Evolutionary conservation across 2,329 filamentous ascomycete species (phyloP), one percentile per base, ranked within the genome.

Genomic region (Metarhizium robertsii): DNA sequence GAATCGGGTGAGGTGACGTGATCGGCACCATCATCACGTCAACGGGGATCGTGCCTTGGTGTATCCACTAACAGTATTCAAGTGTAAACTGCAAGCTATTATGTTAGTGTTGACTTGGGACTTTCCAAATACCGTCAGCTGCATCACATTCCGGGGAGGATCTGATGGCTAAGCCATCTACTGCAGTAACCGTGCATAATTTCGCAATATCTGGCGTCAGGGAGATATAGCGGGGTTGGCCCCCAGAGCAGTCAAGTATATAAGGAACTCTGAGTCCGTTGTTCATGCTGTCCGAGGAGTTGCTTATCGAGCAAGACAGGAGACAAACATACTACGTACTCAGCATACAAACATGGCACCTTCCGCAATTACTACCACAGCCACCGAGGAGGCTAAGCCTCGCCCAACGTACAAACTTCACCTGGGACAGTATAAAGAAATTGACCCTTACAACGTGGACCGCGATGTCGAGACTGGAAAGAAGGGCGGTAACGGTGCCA

Each of bases 351-450:
- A 36, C 48, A 64, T 65, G 63, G 62, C 63, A 8, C 61, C 61
- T 5, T 61, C 63, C n/a, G 54, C 62, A 30, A 55, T 59, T 34
- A 53, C 55, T 29, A 50, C 55, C 46, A 49, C 54, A 11, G 59
- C 48, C 50, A 55, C 55, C 45, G 51, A 59, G 45, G 55, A 58
- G 38, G 29, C 55, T 13, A 20, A 54, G 38, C 48, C 59, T 30
- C 36, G n/a, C 2, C 25, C 55, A 2, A 54, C 57, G 1, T 63
- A 63, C 55, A 66, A 61, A 56, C 54, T 68, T 16, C 58, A 64
- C 18, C 56, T 65, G 13, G 65, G 63, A 38, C 61, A 64, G 45
- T 68, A 69, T 61, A 69, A 68, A 58, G 66, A 67, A 38, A 63
- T 67, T 45, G 64, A 67, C n/a, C 47, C 58, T 13, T 58, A 58